These are phyloP conservation scores for Oenanthe sinensis DNA, from an alignment of 129 eudicot genomes.

Conservation along the genomic window DNA sequence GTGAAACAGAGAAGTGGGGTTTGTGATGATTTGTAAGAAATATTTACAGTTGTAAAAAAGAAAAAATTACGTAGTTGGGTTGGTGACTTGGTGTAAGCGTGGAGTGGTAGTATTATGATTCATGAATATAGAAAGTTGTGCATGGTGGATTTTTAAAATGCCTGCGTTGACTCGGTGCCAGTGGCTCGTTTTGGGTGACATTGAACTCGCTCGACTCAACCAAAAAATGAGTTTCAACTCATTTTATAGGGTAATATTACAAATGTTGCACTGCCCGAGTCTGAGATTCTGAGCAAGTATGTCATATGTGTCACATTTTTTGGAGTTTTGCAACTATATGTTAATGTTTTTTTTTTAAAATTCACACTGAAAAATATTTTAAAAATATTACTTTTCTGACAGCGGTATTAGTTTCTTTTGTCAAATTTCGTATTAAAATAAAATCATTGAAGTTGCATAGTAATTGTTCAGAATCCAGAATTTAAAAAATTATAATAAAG, in stretches of 20 bases:
- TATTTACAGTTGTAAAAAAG: not conserved
- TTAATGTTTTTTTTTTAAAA: not conserved
- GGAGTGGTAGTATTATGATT: not conserved
- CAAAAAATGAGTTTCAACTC: not conserved
- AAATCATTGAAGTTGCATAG: too few species aligned
- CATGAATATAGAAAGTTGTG: slow-evolving; percentile 21
- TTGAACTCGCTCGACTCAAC: too few species aligned
- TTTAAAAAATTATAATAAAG: too few species aligned
- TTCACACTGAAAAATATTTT: not conserved
- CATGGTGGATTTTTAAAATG: not conserved
- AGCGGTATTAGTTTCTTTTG: too few species aligned
- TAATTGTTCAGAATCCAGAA: too few species aligned
- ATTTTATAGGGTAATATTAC: not conserved
- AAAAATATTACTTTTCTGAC: not conserved
- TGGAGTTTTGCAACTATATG: not conserved
- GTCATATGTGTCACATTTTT: not conserved
- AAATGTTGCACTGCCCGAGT: not conserved
- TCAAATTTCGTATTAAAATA: too few species aligned
- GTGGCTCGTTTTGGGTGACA: too few species aligned
- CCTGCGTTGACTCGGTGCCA: too few species aligned
- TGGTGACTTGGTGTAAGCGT: not conserved
- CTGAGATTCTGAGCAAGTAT: not conserved
- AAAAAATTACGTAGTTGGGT: not conserved
- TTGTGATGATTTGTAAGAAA: not conserved
- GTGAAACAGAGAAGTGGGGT: not conserved